Evolutionary conservation across 2,329 filamentous ascomycete species (phyloP).

Genomic region (Aspergillus brunneoviolaceus): DNA sequence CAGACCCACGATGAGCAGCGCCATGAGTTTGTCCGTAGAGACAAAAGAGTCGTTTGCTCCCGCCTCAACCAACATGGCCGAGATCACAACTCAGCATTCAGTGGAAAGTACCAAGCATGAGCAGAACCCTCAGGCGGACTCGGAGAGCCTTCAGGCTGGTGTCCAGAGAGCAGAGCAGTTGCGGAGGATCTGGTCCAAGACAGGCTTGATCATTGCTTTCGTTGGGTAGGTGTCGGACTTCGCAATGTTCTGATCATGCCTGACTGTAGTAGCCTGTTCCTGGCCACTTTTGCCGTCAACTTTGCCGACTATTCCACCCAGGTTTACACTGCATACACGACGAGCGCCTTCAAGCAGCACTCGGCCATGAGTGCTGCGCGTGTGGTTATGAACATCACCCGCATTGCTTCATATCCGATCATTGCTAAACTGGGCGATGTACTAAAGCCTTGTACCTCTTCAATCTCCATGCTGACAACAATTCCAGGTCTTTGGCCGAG

Average conservation of each 20-base stretch:
- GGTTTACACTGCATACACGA: conserved; percentile 25
- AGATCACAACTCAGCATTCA: background rate
- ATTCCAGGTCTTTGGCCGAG: conserved; percentile 56
- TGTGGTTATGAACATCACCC: conserved; percentile 26
- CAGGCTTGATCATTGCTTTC: conserved; percentile 20
- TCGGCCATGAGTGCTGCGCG: conserved; percentile 25
- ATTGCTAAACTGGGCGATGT: conserved; percentile 29
- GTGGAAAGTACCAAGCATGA: background rate
- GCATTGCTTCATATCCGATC: conserved; percentile 27
- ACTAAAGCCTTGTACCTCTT: background rate
- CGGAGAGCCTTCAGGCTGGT: conserved; percentile 20
- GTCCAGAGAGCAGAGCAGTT: conserved; percentile 22
- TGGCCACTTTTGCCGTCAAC: conserved; percentile 21
- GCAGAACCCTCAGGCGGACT: conserved; percentile 6
- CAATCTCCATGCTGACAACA: background rate
- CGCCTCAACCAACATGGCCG: background rate
- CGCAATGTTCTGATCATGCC: background rate
- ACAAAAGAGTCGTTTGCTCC: background rate
- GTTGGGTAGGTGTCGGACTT: conserved; percentile 9
- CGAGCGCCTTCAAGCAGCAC: conserved; percentile 26
- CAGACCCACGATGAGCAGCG: background rate
- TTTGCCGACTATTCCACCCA: conserved; percentile 24
- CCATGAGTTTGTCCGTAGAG: background rate
- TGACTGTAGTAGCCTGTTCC: conserved; percentile 14
- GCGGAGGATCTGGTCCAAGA: conserved; percentile 21